Percentiles rank a stretch among this genome's conserved stretches.
phyloP scores from a whole-genome alignment of 805 yeast species.

The Starmerella floris region DNA sequence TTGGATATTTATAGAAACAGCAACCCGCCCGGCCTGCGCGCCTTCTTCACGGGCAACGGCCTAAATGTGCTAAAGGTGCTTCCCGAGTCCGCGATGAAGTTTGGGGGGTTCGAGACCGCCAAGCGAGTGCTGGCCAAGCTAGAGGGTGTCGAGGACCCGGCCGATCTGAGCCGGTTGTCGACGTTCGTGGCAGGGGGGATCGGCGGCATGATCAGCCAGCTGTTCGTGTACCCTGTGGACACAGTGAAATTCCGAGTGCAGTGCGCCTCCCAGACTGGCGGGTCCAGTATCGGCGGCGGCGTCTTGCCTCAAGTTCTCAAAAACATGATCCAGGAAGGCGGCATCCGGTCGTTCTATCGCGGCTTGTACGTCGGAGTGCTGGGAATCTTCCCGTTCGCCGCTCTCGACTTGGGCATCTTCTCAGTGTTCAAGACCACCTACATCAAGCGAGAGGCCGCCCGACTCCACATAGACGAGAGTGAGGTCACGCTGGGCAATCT shows the following conservation, averaged over 20 bases:
- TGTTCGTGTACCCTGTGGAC: slow-evolving; percentile 89
- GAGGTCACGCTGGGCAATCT: slow-evolving; percentile 67
- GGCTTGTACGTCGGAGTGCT: slow-evolving; percentile 84
- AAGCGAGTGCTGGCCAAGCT: slow-evolving; percentile 58
- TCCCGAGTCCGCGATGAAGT: slow-evolving; percentile 95
- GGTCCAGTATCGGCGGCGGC: slow-evolving; percentile 36
- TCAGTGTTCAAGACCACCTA: slow-evolving; percentile 71
- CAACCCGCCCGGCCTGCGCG: slow-evolving; percentile 42
- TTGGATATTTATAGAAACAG: slow-evolving; percentile 74
- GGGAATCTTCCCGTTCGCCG: slow-evolving; percentile 97
- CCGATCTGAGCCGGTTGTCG: slow-evolving; percentile 57
- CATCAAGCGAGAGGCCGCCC: slow-evolving; percentile 46
- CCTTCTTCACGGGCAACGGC: slow-evolving; percentile 93
- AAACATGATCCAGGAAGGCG: slow-evolving; percentile 70
- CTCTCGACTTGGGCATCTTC: slow-evolving; percentile 88
- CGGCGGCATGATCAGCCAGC: slow-evolving; percentile 89
- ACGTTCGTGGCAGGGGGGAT: slow-evolving; percentile 90
- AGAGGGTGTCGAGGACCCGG: slow-evolving; percentile 62
- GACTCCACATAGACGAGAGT: slow-evolving; percentile 39
- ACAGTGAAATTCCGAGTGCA: slow-evolving; percentile 87
- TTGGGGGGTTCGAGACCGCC: slow-evolving; percentile 85
- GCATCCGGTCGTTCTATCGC: slow-evolving; percentile 63
- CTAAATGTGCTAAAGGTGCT: slow-evolving; percentile 83
- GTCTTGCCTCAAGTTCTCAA: slow-evolving; percentile 55
- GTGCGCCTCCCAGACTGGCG: slow-evolving; percentile 53